These are phyloP conservation scores for Mycothermus thermophilus DNA, from an alignment of 495 filamentous ascomycete species.

Conservation along the genomic window DNA sequence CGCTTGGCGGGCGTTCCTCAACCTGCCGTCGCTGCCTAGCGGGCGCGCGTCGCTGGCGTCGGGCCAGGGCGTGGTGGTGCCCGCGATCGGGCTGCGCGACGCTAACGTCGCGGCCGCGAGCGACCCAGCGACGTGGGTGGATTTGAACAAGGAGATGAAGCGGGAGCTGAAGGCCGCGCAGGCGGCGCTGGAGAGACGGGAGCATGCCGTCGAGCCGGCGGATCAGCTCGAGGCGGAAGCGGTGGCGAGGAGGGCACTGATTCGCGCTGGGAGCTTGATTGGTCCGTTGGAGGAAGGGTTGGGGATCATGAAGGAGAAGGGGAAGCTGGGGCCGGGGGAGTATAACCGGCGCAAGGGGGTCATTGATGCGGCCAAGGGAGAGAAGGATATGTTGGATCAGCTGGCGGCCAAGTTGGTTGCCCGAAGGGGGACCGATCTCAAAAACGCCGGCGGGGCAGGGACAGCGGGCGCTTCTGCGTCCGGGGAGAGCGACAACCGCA, in stretches of 20 bases:
- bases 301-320: conserved; percentile 31
- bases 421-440: conserved; percentile 11
- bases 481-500: conserved; percentile 13
- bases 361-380: conserved; percentile 60
- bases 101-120: conserved; percentile 37
- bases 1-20: conserved; percentile 77
- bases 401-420: conserved; percentile 58
- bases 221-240: conserved; percentile 51
- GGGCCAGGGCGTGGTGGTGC: conserved; percentile 34
- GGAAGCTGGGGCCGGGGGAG: conserved; percentile 70
- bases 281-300: conserved; percentile 58
- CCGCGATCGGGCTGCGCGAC: conserved; percentile 19
- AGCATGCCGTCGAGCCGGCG: conserved; percentile 50
- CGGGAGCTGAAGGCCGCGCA: conserved; percentile 67
- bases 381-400: conserved; percentile 76
- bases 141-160: conserved; percentile 74
- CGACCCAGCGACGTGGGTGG: conserved; percentile 77
- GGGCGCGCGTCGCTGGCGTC: conserved; percentile 24
- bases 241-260: conserved; percentile 66
- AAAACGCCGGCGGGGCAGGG: too few species aligned
- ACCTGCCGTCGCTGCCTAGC: conserved; percentile 49
- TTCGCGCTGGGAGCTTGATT: conserved; percentile 58
- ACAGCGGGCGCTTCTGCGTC: conserved; percentile 14
- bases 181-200: conserved; percentile 56
- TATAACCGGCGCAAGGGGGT: conserved; percentile 67